Percentiles rank a stretch among this genome's conserved stretches.
Conservation (phyloP, 805 yeast genomes). For the Barnettozyma pratensis region DNA sequence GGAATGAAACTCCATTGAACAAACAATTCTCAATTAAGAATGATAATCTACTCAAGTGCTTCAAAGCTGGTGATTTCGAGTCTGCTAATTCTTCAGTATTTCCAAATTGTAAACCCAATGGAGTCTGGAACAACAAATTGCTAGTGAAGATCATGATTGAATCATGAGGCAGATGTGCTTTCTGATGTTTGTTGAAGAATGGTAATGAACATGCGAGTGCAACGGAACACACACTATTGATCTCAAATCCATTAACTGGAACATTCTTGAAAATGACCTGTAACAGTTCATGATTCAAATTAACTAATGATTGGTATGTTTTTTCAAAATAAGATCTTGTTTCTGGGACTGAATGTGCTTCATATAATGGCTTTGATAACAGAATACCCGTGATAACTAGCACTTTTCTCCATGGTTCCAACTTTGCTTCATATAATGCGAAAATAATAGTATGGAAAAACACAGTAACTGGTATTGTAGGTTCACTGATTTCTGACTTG, state of each 20-base stretch:
- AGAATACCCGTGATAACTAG: constrained; percentile 39
- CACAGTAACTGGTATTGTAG: constrained; percentile 34
- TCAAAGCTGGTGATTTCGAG: constrained; percentile 35
- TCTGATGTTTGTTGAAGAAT: constrained; percentile 15
- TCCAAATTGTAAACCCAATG: constrained; percentile 14
- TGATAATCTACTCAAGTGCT: constrained; percentile 45
- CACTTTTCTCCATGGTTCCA: constrained; percentile 37
- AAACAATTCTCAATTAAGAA: constrained; percentile 37
- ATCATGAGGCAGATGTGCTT: constrained; percentile 17
- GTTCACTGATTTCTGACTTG: constrained; percentile 39
- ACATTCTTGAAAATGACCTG: constrained; percentile 4
- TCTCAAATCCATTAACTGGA: constrained; percentile 20
- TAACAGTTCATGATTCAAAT: constrained; percentile 29
- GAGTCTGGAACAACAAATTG: constrained; percentile 20
- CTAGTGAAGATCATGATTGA: constrained; percentile 13
- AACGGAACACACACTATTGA: constrained; percentile 13
- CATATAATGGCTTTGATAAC: constrained; percentile 31
- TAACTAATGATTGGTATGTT: constrained; percentile 28
- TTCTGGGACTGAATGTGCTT: constrained; percentile 27
- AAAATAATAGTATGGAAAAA: constrained; percentile 33
- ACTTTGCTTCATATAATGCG: constrained; percentile 30
- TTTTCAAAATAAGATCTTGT: constrained; percentile 31
- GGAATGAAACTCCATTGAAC: constrained; percentile 16
- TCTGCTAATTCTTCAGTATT: constrained; percentile 1
- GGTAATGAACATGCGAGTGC: constrained; percentile 18